These are phyloP conservation scores for Torulaspora delbrueckii DNA, from an alignment of 805 yeast genomes.

Conservation along the genomic window DNA sequence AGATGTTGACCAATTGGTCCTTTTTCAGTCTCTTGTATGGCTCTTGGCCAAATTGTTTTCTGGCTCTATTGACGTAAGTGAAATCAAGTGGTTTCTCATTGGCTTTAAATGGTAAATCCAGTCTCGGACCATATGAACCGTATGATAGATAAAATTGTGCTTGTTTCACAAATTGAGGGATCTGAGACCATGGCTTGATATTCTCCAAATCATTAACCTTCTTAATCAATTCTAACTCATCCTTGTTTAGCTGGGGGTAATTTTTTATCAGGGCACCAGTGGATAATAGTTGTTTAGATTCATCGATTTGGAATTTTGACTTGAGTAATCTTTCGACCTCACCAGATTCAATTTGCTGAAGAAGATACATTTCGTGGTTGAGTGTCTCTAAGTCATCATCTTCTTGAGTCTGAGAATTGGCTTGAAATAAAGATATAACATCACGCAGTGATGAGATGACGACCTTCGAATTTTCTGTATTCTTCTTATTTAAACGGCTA, in stretches of 20 bases:
- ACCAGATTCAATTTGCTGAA: conserved; percentile 13
- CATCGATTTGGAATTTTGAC: conserved; percentile 13
- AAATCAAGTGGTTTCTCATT: conserved; percentile 48
- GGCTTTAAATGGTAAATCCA: conserved; percentile 43
- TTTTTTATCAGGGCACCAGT: conserved; percentile 4
- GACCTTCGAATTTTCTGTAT: conserved; percentile 5
- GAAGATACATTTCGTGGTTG: conserved; percentile 7
- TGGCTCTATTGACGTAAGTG: conserved; percentile 41
- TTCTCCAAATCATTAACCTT: conserved; percentile 23
- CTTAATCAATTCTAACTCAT: conserved; percentile 21
- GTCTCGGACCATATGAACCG: conserved; percentile 70
- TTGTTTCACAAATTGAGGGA: conserved; percentile 47
- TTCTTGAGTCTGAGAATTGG: conserved; percentile 23
- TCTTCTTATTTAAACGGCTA: conserved; percentile 14
- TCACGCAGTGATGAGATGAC: conserved; percentile 24
- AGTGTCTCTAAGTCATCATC: conserved; percentile 21
- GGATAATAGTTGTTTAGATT: conserved; percentile 1
- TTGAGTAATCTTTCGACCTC: conserved; percentile 15
- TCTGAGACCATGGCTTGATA: conserved; percentile 50
- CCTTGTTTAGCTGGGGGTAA: conserved; percentile 12
- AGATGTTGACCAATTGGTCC: conserved; percentile 18
- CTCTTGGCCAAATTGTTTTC: conserved; percentile 25
- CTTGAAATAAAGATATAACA: conserved; percentile 25
- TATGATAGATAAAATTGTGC: conserved; percentile 58
- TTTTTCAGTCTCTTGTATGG: conserved; percentile 16